Base-by-base conservation (phyloP, 2,329 filamentous ascomycete genomes). In the Fusarium phyllophilum region DNA sequence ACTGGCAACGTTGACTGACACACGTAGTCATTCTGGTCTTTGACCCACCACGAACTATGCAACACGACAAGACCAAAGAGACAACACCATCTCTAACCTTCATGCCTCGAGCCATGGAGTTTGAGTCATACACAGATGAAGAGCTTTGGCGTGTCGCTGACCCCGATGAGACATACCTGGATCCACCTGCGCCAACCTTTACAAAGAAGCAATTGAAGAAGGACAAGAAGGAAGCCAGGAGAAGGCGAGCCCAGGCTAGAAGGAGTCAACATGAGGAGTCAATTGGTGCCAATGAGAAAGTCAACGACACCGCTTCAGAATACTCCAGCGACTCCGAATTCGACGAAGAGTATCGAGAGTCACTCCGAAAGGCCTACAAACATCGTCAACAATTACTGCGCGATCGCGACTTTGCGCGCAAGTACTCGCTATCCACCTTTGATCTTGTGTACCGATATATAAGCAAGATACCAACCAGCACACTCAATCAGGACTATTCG, bases 81-180 rank as follows among this genome's bases (percentile, higher is more conserved):
- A 36, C 15, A 8, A 68, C 56, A 5, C 66, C 65, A 12, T 77
- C 78, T 8, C 62, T 79, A 5, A 80, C 77, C 8, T 80, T 79
- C 29, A 79, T 80, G 77, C 78, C 79, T 10, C 64, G 78, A 29
- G 76, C 77, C 1, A 70, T 78, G 72, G 78, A 80, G 41, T 64
- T 79, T 17, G 78, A 79, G 54, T 77, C 77, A 3, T 80, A 76
- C n/a, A 71, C 78, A 2, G 74, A 78, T 2, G 78, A 80, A 5
- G 78, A 78, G 24, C 66, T 77, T 15, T 79, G 77, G 78, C 72
- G 75, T 48, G 74, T 62, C 6, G 72, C 78, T 7, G 76, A 73
- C 9, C 59, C 77, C 4, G 74, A 74, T 15, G 79, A 79, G 64
- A 76, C 74, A 0, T 79, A 76, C 31, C 71, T 80, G 7, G 77